Base-by-base conservation (phyloP, 1,284 basidiomycete genomes). In the Polyporus tsugae region DNA sequence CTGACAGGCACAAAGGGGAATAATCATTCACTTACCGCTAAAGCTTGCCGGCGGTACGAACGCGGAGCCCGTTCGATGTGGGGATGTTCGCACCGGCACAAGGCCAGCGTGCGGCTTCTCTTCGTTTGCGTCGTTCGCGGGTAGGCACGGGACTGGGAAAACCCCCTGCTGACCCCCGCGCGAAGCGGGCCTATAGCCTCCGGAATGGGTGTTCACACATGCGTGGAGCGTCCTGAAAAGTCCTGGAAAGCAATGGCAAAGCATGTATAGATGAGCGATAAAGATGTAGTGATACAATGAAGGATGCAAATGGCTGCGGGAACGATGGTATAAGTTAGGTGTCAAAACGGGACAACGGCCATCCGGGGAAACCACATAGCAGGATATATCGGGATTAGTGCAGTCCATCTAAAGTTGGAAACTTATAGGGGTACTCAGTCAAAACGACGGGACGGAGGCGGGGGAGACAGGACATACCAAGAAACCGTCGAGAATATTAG, bases 361-460 rank as follows among this genome's bases (percentile, higher is more conserved):
- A 60, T 60, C 58, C 38, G 58, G 38, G 29, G 58, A 60, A 60
- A 60, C 38, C 38, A 60, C 58, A 25, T 60, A 60, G 38, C 58
- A 42, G 25, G 13, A 41, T 41, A 41, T 25, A 60, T 25, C 42
- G 58, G 22, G 19, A 39, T 60, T 60, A 60, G 58, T 29, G 38
- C 11, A 41, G 38, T 22, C 22, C 22, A 9, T 60, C 38, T 41
- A 39, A 38, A 7, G 17, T 41, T 60, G 36, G 22, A n/a, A 60
- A 41, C 58, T 38, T 39, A 35, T 60, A 7, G 41, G 22, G 15
- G 58, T 17, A 10, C 10, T 38, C 58, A 15, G 15, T 15, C 36
- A 41, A 22, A 22, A 11, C n/a, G 5, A n/a, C 36, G 11, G 17
- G 36, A 6, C 4, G n/a, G 38, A 59, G 49, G 29, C 22, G n/a